Evolutionary conservation across 306 rosid genomes (phyloP).

Genomic region (Vigna trinervia): DNA sequence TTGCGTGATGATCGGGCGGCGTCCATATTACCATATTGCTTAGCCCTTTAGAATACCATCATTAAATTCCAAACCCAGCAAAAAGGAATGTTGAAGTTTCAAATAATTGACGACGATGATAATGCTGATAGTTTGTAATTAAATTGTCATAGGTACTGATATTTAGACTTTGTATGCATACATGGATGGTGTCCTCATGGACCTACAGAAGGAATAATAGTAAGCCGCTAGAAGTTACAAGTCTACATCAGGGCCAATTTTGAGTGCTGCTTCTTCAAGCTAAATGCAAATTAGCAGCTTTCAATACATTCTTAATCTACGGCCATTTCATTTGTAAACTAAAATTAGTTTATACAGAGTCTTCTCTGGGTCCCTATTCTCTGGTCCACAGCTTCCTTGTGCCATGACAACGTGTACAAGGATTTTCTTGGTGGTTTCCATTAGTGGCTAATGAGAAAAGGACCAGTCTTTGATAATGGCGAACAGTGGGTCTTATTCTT

Average conservation of each 20-base stretch:
- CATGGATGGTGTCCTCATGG: background rate
- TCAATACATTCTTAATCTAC: too few relatives aligned
- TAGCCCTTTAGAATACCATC: background rate
- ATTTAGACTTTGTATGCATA: background rate
- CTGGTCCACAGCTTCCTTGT: constrained; percentile 37
- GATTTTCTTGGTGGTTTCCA: constrained; percentile 44
- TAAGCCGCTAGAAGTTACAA: background rate
- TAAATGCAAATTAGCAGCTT: background rate
- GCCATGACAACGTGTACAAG: constrained; percentile 40
- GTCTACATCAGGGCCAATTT: background rate
- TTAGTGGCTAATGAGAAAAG: constrained; percentile 43
- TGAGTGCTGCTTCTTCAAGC: constrained; percentile 28
- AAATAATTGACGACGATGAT: background rate
- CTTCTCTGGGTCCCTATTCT: background rate
- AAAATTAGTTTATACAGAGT: background rate
- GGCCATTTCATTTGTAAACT: too few relatives aligned
- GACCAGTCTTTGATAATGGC: constrained; percentile 46
- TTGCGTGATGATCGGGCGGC: background rate
- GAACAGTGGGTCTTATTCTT: constrained; percentile 41
- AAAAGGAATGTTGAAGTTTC: too few relatives aligned
- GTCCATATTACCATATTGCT: background rate
- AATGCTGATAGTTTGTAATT: background rate
- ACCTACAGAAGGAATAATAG: background rate
- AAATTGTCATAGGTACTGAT: background rate
- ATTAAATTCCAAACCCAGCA: background rate